phyloP scores from a whole-genome alignment of 1,284 basidiomycete species.

The Fomitiporia mediterranea region DNA sequence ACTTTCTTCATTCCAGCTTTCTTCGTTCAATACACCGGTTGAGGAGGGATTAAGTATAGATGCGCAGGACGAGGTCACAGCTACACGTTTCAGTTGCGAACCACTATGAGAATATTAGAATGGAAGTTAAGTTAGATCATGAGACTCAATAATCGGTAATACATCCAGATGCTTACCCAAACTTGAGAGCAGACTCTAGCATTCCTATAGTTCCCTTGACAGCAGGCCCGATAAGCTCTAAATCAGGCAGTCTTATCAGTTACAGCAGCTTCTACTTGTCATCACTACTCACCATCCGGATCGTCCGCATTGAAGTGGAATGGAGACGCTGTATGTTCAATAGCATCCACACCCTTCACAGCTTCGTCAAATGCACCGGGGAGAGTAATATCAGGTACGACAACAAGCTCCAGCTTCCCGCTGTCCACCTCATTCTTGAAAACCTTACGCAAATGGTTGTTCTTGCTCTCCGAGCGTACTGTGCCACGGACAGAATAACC shows the following conservation, averaged over 20 bases:
- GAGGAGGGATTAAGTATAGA: slow-evolving; percentile 6
- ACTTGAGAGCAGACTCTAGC: slow-evolving; percentile 17
- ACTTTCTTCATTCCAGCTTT: slow-evolving; percentile 17
- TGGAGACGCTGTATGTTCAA: slow-evolving; percentile 45
- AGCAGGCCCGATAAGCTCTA: slow-evolving; percentile 20
- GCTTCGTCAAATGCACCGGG: slow-evolving; percentile 64
- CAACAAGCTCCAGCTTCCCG: slow-evolving; percentile 17
- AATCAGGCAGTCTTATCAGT: background rate
- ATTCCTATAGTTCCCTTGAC: slow-evolving; percentile 20
- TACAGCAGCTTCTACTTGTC: background rate
- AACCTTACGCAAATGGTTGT: slow-evolving; percentile 37
- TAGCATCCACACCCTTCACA: slow-evolving; percentile 60
- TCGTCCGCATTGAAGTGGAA: slow-evolving; percentile 34
- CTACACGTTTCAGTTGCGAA: slow-evolving; percentile 17
- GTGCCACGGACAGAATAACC: slow-evolving; percentile 53
- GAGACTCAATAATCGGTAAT: background rate
- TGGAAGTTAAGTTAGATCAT: too few species aligned
- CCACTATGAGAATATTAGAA: slow-evolving; percentile 3
- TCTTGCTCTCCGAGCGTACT: slow-evolving; percentile 49
- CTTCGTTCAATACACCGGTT: slow-evolving; percentile 10
- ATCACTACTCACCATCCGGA: slow-evolving; percentile 28
- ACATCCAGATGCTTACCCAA: slow-evolving; percentile 8
- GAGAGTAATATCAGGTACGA: slow-evolving; percentile 19
- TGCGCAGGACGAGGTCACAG: slow-evolving; percentile 16
- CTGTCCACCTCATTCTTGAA: slow-evolving; percentile 28